Conservation (phyloP, 2,329 filamentous ascomycete genomes). For the Hymenoscyphus repandus region DNA sequence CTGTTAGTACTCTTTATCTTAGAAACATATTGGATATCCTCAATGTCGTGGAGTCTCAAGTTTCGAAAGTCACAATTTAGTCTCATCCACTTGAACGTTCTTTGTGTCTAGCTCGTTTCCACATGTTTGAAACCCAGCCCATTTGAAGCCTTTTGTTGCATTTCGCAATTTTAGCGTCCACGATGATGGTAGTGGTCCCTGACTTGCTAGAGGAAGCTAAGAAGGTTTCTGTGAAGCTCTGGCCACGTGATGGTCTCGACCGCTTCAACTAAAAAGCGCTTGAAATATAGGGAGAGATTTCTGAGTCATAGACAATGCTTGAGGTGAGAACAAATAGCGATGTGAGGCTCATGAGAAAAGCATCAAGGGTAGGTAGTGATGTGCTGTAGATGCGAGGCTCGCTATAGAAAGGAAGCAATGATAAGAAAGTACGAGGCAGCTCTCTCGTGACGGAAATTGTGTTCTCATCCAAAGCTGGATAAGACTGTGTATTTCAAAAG, state of each 20-base stretch:
- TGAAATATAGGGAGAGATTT: not conserved
- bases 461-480: not conserved
- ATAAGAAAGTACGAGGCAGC: not conserved
- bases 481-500: not conserved
- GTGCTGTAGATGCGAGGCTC: no score
- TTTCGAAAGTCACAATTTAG: not conserved
- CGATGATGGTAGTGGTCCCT: not conserved
- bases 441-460: not conserved
- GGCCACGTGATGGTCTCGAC: not conserved
- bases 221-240: slow-evolving; percentile 6
- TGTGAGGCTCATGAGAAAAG: not conserved
- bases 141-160: slow-evolving; percentile 12
- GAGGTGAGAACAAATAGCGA: not conserved
- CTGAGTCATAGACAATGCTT: not conserved
- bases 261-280: not conserved
- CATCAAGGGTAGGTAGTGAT: no score
- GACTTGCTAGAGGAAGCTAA: slow-evolving; percentile 3
- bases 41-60: not conserved
- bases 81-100: not conserved
- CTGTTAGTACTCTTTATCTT: slow-evolving; percentile 6
- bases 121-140: not conserved
- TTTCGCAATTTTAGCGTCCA: slow-evolving; percentile 10
- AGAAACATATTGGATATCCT: not conserved
- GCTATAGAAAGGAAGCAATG: no score
- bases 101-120: not conserved